phyloP scores from a whole-genome alignment of 331 rosid genomes.

The Saraca asoca region DNA sequence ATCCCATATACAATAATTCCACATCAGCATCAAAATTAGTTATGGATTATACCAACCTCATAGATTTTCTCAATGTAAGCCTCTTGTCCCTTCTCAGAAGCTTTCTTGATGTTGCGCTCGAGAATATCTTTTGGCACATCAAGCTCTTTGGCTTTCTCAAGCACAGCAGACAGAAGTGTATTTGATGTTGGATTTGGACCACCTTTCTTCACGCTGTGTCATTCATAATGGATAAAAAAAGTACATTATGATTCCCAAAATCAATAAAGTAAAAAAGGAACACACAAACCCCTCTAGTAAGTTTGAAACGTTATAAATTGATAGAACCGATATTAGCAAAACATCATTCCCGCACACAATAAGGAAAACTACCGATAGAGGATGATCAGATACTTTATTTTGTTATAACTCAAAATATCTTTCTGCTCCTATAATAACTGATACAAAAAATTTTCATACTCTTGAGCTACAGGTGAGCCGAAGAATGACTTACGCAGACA shows the following conservation, averaged over 20 bases:
- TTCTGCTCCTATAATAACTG: too few species aligned
- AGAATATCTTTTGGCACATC: constrained; percentile 92
- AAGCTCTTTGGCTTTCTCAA: constrained; percentile 91
- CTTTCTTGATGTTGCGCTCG: constrained; percentile 89
- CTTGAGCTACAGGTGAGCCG: not conserved
- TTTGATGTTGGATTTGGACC: constrained; percentile 80
- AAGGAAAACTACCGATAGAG: constrained; percentile 4
- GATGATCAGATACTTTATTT: too few species aligned
- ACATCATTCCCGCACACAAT: not conserved
- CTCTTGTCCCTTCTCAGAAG: constrained; percentile 94
- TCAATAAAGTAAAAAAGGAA: constrained; percentile 10
- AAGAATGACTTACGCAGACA: constrained; percentile 84
- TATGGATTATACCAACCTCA: constrained; percentile 60
- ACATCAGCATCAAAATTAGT: constrained; percentile 21
- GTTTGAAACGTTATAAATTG: constrained; percentile 1
- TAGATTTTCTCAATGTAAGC: constrained; percentile 82
- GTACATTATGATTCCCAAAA: constrained; percentile 17
- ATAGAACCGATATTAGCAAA: constrained; percentile 17
- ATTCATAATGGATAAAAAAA: constrained; percentile 27
- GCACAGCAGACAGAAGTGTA: constrained; percentile 66
- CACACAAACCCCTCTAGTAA: constrained; percentile 20
- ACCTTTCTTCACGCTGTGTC: constrained; percentile 71
- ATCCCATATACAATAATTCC: constrained; percentile 11
- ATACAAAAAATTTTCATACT: constrained; percentile 1
- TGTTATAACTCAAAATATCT: too few species aligned